phyloP scores from a whole-genome alignment of 768 basidiomycete species.

The Neoboletus magnificus region DNA sequence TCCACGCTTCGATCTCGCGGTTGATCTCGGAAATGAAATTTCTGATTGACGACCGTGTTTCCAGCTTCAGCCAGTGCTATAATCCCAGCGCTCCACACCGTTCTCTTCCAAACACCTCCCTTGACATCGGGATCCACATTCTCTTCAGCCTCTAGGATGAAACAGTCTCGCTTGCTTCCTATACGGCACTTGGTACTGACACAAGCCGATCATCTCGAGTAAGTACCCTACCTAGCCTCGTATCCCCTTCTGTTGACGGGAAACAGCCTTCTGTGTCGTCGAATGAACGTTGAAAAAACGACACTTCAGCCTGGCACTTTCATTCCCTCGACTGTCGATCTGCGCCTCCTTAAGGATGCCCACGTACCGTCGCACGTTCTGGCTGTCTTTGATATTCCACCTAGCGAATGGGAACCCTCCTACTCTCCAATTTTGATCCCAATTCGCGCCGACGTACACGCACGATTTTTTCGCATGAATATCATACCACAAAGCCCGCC shows the following conservation, averaged over 20 bases:
- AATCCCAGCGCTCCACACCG: constrained; percentile 2
- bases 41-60: constrained; percentile 19
- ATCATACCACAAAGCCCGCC: constrained; percentile 33
- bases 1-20: neutral
- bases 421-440: constrained; percentile 49
- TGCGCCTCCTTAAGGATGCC: constrained; percentile 44
- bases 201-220: constrained; percentile 31
- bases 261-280: constrained; percentile 30
- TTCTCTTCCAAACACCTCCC: constrained; percentile 11
- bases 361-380: constrained; percentile 58
- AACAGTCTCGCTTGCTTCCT: constrained; percentile 25
- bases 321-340: constrained; percentile 45
- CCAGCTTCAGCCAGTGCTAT: constrained; percentile 13
- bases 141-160: constrained; percentile 17
- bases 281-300: constrained; percentile 33
- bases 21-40: constrained; percentile 17
- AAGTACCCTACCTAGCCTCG: neutral
- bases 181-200: constrained; percentile 15
- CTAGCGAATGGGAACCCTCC: constrained; percentile 26
- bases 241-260: constrained; percentile 7
- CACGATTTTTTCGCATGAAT: constrained; percentile 35
- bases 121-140: constrained; percentile 13
- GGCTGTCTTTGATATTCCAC: constrained; percentile 39
- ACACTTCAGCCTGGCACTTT: constrained; percentile 20
- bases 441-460: constrained; percentile 48